Evolutionary conservation across 2,329 filamentous ascomycete species (phyloP).

Genomic region (Sordariomycetes sp.): DNA sequence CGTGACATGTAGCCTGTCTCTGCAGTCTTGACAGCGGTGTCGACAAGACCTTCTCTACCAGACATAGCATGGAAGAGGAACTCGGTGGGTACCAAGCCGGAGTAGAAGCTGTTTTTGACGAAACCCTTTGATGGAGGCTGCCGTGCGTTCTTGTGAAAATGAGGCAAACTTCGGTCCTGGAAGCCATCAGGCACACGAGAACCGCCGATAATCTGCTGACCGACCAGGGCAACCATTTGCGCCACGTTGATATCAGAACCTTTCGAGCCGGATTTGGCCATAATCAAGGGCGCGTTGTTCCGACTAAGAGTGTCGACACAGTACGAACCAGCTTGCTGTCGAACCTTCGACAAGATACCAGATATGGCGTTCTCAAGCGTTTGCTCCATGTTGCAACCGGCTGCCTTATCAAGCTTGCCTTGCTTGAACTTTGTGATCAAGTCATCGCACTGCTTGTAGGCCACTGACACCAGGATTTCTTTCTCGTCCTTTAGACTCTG

Average conservation of each 20-base stretch:
- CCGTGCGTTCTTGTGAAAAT: slow-evolving; percentile 88
- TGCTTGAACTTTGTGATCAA: slow-evolving; percentile 73
- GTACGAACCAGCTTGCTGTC: slow-evolving; percentile 81
- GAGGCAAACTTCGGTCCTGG: slow-evolving; percentile 87
- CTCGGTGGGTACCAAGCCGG: slow-evolving; percentile 79
- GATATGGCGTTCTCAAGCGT: slow-evolving; percentile 88
- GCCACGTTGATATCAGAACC: slow-evolving; percentile 97
- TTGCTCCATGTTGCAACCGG: slow-evolving; percentile 84
- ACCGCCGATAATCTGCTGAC: slow-evolving; percentile 94
- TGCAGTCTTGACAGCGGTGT: slow-evolving; percentile 97
- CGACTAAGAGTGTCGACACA: slow-evolving; percentile 85
- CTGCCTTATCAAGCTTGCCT: slow-evolving; percentile 74
- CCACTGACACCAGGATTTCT: slow-evolving; percentile 62
- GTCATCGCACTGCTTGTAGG: slow-evolving; percentile 75
- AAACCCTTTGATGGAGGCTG: slow-evolving; percentile 96
- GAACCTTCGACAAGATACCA: slow-evolving; percentile 83
- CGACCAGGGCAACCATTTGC: slow-evolving; percentile 96
- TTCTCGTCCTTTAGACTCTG: slow-evolving; percentile 63
- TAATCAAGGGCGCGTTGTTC: slow-evolving; percentile 88
- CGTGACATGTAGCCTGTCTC: slow-evolving; percentile 99
- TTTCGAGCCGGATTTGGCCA: slow-evolving; percentile 96
- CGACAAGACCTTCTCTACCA: slow-evolving; percentile 94
- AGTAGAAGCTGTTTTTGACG: slow-evolving; percentile 95
- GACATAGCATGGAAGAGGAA: slow-evolving; percentile 99
- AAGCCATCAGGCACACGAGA: slow-evolving; percentile 92